phyloP scores from a whole-genome alignment of 768 basidiomycete species.

The Nidularia pulvinata region DNA sequence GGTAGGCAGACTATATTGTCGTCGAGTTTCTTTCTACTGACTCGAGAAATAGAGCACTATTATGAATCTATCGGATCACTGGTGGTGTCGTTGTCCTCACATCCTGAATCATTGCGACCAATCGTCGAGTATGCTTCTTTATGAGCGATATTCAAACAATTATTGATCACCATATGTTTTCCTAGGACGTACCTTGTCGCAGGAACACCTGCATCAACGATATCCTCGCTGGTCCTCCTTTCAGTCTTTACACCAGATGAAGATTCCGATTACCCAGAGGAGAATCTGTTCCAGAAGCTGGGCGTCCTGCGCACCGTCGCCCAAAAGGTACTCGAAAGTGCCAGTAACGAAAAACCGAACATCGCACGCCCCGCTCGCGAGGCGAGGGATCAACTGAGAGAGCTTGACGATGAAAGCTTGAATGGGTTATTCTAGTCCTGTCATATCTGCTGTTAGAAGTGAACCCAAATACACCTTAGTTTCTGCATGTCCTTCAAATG shows the following conservation, averaged over 20 bases:
- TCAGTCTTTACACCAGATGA: constrained; percentile 52
- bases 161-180: constrained; percentile 6
- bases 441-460: background rate
- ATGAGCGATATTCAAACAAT: too few species aligned
- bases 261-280: constrained; percentile 32
- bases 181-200: constrained; percentile 59
- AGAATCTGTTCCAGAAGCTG: constrained; percentile 67
- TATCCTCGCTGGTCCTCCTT: constrained; percentile 61
- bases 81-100: constrained; percentile 60
- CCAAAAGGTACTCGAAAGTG: constrained; percentile 72
- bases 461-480: background rate
- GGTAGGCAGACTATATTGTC: constrained; percentile 35
- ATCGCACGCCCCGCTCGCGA: constrained; percentile 84
- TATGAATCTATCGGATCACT: constrained; percentile 62
- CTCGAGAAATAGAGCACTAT: constrained; percentile 65
- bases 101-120: constrained; percentile 61
- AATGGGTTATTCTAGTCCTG: constrained; percentile 40
- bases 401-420: constrained; percentile 38
- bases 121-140: constrained; percentile 59
- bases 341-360: constrained; percentile 65
- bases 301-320: constrained; percentile 61
- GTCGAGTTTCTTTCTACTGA: constrained; percentile 5
- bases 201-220: constrained; percentile 66
- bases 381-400: constrained; percentile 69
- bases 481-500: too few species aligned